A percentile compares a stretch with the other conserved stretches of the same genome.
These are phyloP conservation scores for Podaxis sp. DNA, from an alignment of 768 basidiomycete genomes.

Conservation along the genomic window DNA sequence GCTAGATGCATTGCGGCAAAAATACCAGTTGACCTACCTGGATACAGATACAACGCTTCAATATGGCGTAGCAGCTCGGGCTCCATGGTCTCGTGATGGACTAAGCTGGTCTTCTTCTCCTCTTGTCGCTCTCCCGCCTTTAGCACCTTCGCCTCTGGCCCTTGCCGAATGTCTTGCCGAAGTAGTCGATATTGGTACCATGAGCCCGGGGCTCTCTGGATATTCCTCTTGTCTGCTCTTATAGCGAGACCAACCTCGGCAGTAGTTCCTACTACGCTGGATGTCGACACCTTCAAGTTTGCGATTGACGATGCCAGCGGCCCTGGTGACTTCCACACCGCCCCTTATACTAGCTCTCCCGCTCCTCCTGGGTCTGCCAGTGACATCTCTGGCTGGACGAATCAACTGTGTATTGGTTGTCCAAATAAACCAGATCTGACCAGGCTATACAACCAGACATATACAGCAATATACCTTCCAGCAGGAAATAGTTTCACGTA, in stretches of 20 bases:
- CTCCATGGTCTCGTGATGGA: neutral
- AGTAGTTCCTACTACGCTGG: neutral
- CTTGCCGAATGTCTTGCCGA: neutral
- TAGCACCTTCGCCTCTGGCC: neutral
- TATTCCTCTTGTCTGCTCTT: neutral
- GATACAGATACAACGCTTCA: neutral
- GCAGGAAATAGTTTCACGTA: neutral
- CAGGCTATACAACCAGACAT: conserved; percentile 27
- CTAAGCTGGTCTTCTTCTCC: neutral
- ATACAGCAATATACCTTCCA: conserved; percentile 20
- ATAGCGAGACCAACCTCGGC: neutral
- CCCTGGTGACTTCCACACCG: neutral
- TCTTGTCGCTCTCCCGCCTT: neutral
- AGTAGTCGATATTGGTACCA: neutral
- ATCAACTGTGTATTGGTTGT: conserved; percentile 23
- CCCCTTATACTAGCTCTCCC: neutral
- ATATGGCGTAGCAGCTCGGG: too few relatives aligned
- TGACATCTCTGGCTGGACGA: conserved; percentile 21
- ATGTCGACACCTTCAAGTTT: neutral
- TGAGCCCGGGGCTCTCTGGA: neutral
- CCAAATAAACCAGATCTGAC: conserved; percentile 21
- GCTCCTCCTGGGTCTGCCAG: neutral
- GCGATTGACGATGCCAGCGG: conserved; percentile 3
- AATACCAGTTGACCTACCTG: neutral
- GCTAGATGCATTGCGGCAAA: neutral